Conservation (phyloP, 164 flowering plant species). For the Buxus sempervirens region DNA sequence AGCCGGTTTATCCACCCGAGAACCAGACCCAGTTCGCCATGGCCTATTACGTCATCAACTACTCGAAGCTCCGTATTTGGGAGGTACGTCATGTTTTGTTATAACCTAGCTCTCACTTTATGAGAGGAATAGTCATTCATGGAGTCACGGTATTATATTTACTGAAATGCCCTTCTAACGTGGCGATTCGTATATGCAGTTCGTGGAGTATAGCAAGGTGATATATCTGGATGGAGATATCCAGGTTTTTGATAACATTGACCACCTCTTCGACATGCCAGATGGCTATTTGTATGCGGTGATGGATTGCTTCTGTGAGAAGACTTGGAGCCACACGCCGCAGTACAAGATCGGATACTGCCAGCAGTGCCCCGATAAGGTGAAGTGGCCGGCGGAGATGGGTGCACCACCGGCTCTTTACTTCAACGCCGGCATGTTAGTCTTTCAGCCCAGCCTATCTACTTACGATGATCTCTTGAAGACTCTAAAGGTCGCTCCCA, state of each 20-base stretch:
- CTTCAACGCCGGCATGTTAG: slow-evolving; percentile 80
- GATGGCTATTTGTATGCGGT: slow-evolving; percentile 61
- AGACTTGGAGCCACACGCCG: slow-evolving; percentile 55
- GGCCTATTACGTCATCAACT: slow-evolving; percentile 77
- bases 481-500: slow-evolving; percentile 36
- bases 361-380: slow-evolving; percentile 66
- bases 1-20: slow-evolving; percentile 58
- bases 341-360: slow-evolving; percentile 76
- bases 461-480: slow-evolving; percentile 49
- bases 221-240: slow-evolving; percentile 80
- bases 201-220: slow-evolving; percentile 78
- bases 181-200: too few relatives aligned
- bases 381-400: slow-evolving; percentile 47
- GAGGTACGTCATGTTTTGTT: slow-evolving; percentile 35
- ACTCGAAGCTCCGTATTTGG: slow-evolving; percentile 85
- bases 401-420: slow-evolving; percentile 57
- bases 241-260: slow-evolving; percentile 70
- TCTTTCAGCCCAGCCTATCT: slow-evolving; percentile 47
- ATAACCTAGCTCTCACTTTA: background rate
- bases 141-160: too few relatives aligned
- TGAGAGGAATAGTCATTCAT: too few relatives aligned
- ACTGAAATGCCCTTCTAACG: too few relatives aligned
- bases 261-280: slow-evolving; percentile 58
- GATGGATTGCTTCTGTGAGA: slow-evolving; percentile 82
- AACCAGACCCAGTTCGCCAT: slow-evolving; percentile 62